Evolutionary conservation across 192 early-diverging fungal genomes (phyloP).

Genomic region (Backusella circina): DNA sequence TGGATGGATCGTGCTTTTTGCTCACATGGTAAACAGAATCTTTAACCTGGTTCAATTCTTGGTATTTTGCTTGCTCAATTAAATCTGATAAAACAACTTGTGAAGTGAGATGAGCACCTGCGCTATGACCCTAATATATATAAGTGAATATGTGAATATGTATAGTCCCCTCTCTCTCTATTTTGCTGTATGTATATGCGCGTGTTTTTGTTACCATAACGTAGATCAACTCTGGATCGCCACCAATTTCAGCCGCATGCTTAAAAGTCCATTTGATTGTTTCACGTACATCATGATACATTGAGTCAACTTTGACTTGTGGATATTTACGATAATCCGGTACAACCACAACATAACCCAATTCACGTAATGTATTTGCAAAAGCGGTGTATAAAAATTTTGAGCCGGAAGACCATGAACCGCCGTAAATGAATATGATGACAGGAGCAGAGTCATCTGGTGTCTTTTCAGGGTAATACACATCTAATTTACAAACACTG

Average conservation of each 20-base stretch:
- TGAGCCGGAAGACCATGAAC: conserved; percentile 49
- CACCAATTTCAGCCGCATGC: conserved; percentile 31
- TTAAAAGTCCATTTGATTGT: conserved; percentile 45
- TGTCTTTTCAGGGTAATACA: conserved; percentile 25
- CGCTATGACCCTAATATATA: conserved; percentile 36
- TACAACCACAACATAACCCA: conserved; percentile 53
- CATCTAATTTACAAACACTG: conserved; percentile 10
- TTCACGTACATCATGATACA: conserved; percentile 43
- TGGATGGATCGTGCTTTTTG: conserved; percentile 15
- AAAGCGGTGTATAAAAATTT: conserved; percentile 46
- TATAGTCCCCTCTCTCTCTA: background rate
- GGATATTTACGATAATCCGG: conserved; percentile 55
- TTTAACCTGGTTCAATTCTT: background rate
- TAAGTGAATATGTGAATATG: background rate
- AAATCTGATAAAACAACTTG: conserved; percentile 35
- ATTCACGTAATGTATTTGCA: conserved; percentile 42
- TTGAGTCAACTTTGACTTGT: conserved; percentile 33
- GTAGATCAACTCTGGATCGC: conserved; percentile 33
- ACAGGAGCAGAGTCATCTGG: conserved; percentile 30
- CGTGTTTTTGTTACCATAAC: conserved; percentile 35
- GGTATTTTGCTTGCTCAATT: conserved; percentile 20
- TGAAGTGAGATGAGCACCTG: conserved; percentile 39
- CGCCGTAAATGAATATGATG: conserved; percentile 55
- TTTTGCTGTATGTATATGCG: background rate
- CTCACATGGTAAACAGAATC: background rate